Base-by-base conservation (phyloP, 208 protist genomes). In the Leishmania martiniquensis region DNA sequence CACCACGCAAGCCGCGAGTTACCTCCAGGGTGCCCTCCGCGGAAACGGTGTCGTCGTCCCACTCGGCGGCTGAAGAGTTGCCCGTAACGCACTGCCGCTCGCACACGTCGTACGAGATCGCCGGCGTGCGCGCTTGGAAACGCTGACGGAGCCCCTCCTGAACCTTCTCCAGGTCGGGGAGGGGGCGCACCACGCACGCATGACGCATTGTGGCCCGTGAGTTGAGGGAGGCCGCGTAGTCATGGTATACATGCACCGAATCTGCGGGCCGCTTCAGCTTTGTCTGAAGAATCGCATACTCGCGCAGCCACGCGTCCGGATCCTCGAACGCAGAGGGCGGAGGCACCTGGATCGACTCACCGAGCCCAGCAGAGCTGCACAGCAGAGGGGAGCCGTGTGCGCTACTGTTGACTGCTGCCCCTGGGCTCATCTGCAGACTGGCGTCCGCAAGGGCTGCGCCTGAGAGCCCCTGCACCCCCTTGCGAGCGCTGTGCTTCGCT, bases 81-180 rank as follows among this genome's bases (percentile, higher is more conserved):
- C 70, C 49, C 0, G 34, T 32, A 49, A 39, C 49, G 32, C 68
- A 84, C 55, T 76, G 80, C 57, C 73, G 80, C 69, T 84, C 80
- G 42, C 59, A 79, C 49, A 67, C 69, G 34, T 84, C 80, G 63
- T 82, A 86, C 62, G 75, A 49, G 47, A 34, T 71, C 42, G 44
- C 49, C 1, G 78, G 74, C 57, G 84, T 80, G 68, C 77, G 84
- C 68, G 85, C 72, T 13, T 71, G 70, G 47, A 76, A 84, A 20
- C 65, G 81, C 1, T 49, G 55, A 10, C 75, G 80, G 45, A 81
- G 76, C 34, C 69, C 72, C 71, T 83, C 75, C 82, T 96, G 90
- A 22, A 96, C 78, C n/a, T 80, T 85, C 45, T 81, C 83, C 9
- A 97, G 78, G 22, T 81, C 59, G 3, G 93, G 93, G 63, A 97